A percentile compares a stretch with the other conserved stretches of the same genome.
These are phyloP conservation scores for Eucalyptus marginata DNA, from an alignment of 345 rosid species.

Conservation along the genomic window DNA sequence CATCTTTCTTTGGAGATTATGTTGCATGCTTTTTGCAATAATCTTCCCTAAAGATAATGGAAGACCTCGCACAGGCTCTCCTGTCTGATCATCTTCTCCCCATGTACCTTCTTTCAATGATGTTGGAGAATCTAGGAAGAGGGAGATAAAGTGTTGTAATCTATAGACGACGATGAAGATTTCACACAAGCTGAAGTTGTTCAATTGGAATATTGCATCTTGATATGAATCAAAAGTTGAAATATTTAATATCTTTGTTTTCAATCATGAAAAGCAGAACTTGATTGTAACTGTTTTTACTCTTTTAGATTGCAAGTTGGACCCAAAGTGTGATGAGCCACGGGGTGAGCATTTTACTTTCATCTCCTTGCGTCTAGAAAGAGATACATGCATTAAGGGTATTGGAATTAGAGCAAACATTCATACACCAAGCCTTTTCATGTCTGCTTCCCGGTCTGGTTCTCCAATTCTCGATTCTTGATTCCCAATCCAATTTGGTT, in stretches of 20 bases:
- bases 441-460: accelerated
- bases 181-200: neutral
- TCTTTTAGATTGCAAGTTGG: neutral
- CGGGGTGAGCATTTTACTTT: too few species aligned
- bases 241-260: neutral
- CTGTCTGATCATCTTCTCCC: neutral
- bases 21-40: neutral
- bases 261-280: accelerated
- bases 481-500: accelerated
- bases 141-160: neutral
- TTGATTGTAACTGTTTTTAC: neutral
- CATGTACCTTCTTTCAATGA: neutral
- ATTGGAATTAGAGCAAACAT: neutral
- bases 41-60: neutral
- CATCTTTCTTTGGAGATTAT: neutral
- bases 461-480: neutral
- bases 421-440: neutral
- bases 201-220: neutral
- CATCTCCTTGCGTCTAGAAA: neutral
- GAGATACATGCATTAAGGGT: neutral
- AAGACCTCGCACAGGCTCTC: neutral
- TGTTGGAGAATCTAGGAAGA: neutral
- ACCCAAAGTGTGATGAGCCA: neutral
- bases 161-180: neutral
- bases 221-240: too few species aligned